Evolutionary conservation across 805 yeast species (phyloP).

Genomic region (Suhomyces sp.): DNA sequence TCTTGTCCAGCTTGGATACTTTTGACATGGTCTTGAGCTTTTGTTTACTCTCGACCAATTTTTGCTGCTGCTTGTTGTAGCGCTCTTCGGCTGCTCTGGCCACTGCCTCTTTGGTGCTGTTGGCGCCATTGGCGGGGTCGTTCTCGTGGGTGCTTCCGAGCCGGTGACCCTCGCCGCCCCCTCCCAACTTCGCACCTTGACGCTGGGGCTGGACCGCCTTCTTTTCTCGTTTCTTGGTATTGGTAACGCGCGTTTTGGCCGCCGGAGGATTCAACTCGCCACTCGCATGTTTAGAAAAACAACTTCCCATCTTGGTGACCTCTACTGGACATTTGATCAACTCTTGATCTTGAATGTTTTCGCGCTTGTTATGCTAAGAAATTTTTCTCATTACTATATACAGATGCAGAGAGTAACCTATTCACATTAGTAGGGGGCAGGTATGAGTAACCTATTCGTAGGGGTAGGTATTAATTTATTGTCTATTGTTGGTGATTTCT

Average conservation of each 20-base stretch:
- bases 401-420: background rate
- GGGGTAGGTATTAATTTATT: background rate
- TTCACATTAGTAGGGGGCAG: background rate
- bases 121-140: background rate
- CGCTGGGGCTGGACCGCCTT: background rate
- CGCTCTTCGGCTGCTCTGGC: slow-evolving; percentile 42
- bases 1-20: slow-evolving; percentile 32
- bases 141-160: background rate
- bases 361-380: background rate
- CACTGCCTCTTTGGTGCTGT: slow-evolving; percentile 28
- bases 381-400: background rate
- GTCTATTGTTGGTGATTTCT: slow-evolving; percentile 12
- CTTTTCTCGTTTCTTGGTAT: background rate
- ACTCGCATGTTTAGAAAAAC: slow-evolving; percentile 17
- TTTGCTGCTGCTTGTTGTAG: slow-evolving; percentile 25
- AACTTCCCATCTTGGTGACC: slow-evolving; percentile 22
- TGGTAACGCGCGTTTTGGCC: background rate
- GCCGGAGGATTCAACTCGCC: background rate
- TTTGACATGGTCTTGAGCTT: slow-evolving; percentile 30
- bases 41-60: slow-evolving; percentile 24
- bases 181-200: background rate
- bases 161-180: background rate
- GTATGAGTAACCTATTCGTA: background rate
- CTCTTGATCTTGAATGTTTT: background rate
- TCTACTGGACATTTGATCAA: background rate